phyloP scores from a whole-genome alignment of 2,329 filamentous ascomycete genomes.

The Aureobasidium vineae region DNA sequence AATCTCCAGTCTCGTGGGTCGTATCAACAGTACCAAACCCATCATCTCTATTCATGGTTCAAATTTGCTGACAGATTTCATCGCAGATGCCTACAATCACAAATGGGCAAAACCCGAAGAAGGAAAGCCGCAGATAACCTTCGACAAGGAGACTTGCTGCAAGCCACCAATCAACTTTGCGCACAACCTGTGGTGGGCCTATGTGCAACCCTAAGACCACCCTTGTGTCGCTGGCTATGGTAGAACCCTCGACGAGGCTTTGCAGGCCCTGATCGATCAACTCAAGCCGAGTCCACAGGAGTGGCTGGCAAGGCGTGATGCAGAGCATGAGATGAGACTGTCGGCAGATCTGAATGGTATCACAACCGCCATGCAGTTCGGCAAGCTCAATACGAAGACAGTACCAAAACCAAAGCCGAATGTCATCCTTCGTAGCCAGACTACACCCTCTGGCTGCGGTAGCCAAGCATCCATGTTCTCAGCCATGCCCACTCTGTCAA shows the following conservation, averaged over 20 bases:
- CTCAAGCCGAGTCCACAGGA: neutral
- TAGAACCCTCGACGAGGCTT: neutral
- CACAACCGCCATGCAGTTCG: neutral
- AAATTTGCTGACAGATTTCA: neutral
- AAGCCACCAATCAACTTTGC: neutral
- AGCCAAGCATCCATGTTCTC: too few species aligned
- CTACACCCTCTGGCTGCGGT: too few species aligned
- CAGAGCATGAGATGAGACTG: neutral
- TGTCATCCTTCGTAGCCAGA: too few species aligned
- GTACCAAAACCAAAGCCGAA: too few species aligned
- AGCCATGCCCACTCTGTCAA: too few species aligned
- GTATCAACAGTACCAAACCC: neutral
- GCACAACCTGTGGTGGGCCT: neutral
- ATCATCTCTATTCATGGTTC: neutral
- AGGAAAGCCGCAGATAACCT: neutral
- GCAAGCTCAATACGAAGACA: too few species aligned
- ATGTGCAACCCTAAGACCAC: neutral
- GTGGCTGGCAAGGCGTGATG: neutral
- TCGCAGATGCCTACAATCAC: neutral
- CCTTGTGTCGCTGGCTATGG: neutral
- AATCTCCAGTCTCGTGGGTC: neutral
- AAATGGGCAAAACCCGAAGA: neutral
- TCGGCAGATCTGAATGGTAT: neutral
- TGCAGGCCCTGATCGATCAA: neutral
- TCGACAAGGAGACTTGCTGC: neutral